These are phyloP conservation scores for Zygnema cylindricum DNA, from an alignment of 139 green algal genomes.

Conservation along the genomic window DNA sequence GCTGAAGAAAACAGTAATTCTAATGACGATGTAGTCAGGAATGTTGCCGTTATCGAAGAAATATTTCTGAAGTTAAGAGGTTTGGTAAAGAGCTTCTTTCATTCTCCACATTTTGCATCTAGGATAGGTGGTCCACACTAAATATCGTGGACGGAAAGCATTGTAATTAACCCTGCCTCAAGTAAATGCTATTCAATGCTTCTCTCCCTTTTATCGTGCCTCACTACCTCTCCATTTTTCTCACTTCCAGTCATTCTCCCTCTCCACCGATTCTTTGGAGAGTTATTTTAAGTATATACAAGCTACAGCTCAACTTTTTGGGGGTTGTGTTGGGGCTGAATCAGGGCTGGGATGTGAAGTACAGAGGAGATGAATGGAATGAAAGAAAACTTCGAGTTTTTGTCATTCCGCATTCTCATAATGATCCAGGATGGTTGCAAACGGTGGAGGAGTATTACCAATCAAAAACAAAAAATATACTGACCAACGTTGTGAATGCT, in stretches of 20 bases:
- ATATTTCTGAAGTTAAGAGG: no score
- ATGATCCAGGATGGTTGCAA: slow-evolving; percentile 47
- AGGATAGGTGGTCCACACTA: no score
- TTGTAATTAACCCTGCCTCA: neutral
- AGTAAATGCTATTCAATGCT: neutral
- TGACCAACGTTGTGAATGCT: slow-evolving; percentile 44
- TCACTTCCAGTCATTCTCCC: neutral
- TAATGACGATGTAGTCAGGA: no score
- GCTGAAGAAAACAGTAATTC: no score
- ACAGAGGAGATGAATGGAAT: slow-evolving; percentile 48
- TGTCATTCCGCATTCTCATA: slow-evolving; percentile 60
- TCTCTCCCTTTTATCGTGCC: neutral
- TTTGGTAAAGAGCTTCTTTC: no score
- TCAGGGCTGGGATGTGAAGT: slow-evolving; percentile 43
- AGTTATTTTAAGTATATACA: neutral
- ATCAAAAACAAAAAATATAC: slow-evolving; percentile 24
- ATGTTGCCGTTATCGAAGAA: no score
- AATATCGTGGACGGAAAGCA: neutral
- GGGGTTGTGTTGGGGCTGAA: neutral
- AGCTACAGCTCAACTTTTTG: no score
- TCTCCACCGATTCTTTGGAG: neutral
- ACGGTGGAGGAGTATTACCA: slow-evolving; percentile 58
- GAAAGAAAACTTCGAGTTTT: slow-evolving; percentile 46
- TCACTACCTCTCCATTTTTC: neutral
- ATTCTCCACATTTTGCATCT: no score